phyloP scores from a whole-genome alignment of 257 asterid genomes.

The Solanum piurae region DNA sequence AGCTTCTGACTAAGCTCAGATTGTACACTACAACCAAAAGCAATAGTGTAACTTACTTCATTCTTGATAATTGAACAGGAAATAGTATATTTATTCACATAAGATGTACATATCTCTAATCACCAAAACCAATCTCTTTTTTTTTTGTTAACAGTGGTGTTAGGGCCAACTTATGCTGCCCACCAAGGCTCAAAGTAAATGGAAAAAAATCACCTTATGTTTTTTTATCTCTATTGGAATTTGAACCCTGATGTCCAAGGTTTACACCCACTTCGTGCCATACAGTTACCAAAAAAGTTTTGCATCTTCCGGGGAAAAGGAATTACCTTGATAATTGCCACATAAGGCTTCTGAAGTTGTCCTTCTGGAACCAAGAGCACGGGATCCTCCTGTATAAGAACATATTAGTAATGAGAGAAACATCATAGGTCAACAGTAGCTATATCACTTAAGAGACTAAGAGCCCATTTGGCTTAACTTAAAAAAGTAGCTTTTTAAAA shows the following conservation, averaged over 20 bases:
- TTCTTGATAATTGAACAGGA: neutral
- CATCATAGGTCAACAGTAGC: neutral
- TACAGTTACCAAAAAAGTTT: neutral
- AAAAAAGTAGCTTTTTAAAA: neutral
- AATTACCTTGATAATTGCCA: conserved; percentile 86
- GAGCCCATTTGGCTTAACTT: neutral
- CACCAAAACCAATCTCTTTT: neutral
- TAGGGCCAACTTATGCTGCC: neutral
- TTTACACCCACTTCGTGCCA: neutral
- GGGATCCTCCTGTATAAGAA: conserved; percentile 62
- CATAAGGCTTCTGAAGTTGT: conserved; percentile 62
- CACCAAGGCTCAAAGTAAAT: neutral
- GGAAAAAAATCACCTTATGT: neutral
- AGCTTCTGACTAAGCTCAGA: neutral
- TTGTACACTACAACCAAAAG: neutral
- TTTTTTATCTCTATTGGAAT: neutral
- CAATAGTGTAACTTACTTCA: neutral
- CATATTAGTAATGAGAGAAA: neutral
- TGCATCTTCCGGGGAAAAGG: neutral
- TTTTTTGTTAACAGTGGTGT: neutral
- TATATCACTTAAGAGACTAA: neutral
- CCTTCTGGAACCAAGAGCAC: conserved; percentile 75
- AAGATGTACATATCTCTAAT: neutral
- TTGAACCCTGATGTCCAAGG: neutral
- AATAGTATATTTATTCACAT: neutral